phyloP scores from a whole-genome alignment of 2,329 filamentous ascomycete genomes.

The Cytospora chrysosperma region DNA sequence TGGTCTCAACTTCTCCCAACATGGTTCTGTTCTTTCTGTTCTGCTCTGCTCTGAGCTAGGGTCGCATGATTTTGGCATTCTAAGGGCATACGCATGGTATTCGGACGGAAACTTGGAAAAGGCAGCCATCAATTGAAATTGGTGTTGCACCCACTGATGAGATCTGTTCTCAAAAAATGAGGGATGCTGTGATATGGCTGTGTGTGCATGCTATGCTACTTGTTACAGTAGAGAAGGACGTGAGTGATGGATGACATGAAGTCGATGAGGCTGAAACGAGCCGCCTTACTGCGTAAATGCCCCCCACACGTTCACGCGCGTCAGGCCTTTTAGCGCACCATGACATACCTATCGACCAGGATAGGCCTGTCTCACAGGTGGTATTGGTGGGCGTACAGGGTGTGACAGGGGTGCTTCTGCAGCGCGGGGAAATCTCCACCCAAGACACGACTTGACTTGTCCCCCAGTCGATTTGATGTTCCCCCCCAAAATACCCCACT shows the following conservation, averaged over 20 bases:
- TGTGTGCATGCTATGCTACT: not conserved
- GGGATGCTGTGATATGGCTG: not conserved
- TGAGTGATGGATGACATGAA: not conserved
- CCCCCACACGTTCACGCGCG: conserved; percentile 5
- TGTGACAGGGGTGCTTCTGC: not conserved
- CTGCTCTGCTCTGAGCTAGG: not conserved
- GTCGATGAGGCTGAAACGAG: conserved; percentile 10
- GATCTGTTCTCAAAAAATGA: too few relatives aligned
- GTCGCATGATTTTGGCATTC: not conserved
- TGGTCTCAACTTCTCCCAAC: too few relatives aligned
- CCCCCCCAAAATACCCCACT: not conserved
- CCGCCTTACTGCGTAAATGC: not conserved
- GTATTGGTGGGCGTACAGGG: too few relatives aligned
- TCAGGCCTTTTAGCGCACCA: not conserved
- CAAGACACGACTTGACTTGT: not conserved
- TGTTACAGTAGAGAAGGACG: too few relatives aligned
- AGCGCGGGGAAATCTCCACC: not conserved
- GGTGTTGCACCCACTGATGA: not conserved
- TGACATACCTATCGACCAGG: too few relatives aligned
- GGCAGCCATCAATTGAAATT: not conserved
- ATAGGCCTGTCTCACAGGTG: not conserved
- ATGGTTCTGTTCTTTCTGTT: not conserved
- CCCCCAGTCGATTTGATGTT: too few relatives aligned
- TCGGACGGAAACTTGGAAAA: not conserved
- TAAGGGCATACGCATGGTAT: not conserved